Base-by-base conservation (phyloP, 192 early-diverging fungal genomes). In the Geranomyces michiganensis region DNA sequence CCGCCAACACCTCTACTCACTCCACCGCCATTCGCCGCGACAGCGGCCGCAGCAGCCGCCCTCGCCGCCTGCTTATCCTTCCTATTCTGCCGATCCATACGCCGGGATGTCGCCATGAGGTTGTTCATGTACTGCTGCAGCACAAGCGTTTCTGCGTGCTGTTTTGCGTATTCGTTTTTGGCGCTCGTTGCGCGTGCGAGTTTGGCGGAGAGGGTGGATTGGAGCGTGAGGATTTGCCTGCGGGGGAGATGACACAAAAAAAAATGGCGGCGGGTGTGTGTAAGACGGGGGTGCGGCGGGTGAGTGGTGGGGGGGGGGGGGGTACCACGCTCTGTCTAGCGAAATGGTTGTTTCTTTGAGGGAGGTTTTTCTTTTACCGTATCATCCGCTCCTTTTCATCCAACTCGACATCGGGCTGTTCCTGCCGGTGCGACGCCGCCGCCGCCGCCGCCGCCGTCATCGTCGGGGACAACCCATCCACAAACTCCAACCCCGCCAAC, bases 101-200 rank as follows among this genome's bases (percentile, higher is more conserved):
- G 21, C n/a, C 70, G 10, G 13, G 61, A 44, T 8, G 61, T 31
- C 17, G 62, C 48, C 51, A 53, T 72, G 9, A 72, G 56, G 32
- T 64, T 72, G 6, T 60, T 51, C 43, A 64, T 72, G 49, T 72
- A 72, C 31, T 72, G 61, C 26, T 61, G 68, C 15, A 70, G 45
- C 44, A 70, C 13, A 10, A 46, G 56, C 29, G 47, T 70, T 61
- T 70, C 68, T 0, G 31, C 6, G 41, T 60, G 56, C 32, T 70
- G 68, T 45, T 62, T 59, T 13, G 56, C 33, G 26, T 70, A 29
- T 1, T 58, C 68, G 17, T 32, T 17, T 41, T 62, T 32, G 1
- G 68, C 55, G 0, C 7, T 41, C 24, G 22, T 56, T 7, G 45
- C 58, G 21, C 68, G 68, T 9, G 19, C 19, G 56, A 70, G 26